Base-by-base conservation (phyloP, 1,139 yeast species). In the Suhomyces bolitotheri region DNA sequence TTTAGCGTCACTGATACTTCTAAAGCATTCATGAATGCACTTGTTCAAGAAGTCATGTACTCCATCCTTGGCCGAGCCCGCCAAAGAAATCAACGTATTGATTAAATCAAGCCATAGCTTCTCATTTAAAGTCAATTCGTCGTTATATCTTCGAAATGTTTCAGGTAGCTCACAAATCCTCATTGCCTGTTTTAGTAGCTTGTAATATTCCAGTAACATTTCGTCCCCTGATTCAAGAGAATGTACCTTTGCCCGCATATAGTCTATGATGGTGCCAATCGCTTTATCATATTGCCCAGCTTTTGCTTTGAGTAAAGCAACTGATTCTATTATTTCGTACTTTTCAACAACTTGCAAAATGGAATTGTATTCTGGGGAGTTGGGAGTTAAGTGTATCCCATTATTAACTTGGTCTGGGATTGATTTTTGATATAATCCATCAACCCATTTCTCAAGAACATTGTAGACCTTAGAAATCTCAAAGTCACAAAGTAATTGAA, bases 21-120 rank as follows among this genome's bases (percentile, higher is more conserved):
- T 62, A 54, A 80, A 80, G 16, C 78, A 56, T 32, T 67, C 71
- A 47, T 78, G 80, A 4, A 78, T 62, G 17, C 74, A 60, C 38
- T 66, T 55, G 44, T 76, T 75, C 31, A 67, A 56, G 8, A 66
- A 51, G 24, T 57, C 58, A 2, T 58, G 41, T 1, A 54, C 44
- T 0, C 39, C 13, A 7, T 29, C 38, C 7, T 29, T 25, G 11
- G 23, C 31, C 16, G 44, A 33, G 29, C 60, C 62, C 25, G 67
- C 46, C 41, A 60, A 40, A 4, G 41, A 44, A 8, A 68, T 64
- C 11, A 63, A 52, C 5, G 46, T 48, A 30, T 60, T 54, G 6
- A 71, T 60, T 12, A 69, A 39, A 4, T 54, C 44, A 6, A 73
- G 39, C 78, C 78, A 73, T 50, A 66, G 51, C 10, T 48, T 45